phyloP scores from a whole-genome alignment of 2,329 filamentous ascomycete species.

The Arthroderma sp. region DNA sequence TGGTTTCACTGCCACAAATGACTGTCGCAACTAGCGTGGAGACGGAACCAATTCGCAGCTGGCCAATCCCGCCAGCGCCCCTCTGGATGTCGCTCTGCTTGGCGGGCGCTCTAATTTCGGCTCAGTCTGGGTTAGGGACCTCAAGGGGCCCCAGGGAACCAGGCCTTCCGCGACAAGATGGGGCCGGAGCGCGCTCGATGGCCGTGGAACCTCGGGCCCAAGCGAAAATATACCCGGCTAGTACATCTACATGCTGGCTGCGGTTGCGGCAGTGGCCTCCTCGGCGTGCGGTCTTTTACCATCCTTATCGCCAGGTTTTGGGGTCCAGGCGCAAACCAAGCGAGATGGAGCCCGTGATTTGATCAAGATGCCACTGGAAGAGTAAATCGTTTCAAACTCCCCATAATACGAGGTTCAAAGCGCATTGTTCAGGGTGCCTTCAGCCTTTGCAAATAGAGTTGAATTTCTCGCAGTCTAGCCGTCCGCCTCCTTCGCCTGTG shows the following conservation, averaged over 20 bases:
- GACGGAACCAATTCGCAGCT: conserved; percentile 2
- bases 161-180: conserved; percentile 3
- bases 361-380: background rate
- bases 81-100: background rate
- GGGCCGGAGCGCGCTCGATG: background rate
- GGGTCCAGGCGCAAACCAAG: conserved; percentile 1
- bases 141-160: background rate
- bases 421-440: background rate
- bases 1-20: conserved; percentile 3
- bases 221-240: conserved; percentile 1
- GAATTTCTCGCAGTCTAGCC: conserved; percentile 5
- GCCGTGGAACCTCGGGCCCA: conserved; percentile 2
- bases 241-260: background rate
- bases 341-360: conserved; percentile 1
- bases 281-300: background rate
- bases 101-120: conserved; percentile 5
- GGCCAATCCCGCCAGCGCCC: background rate
- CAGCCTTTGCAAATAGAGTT: conserved; percentile 6
- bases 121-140: background rate
- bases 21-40: background rate
- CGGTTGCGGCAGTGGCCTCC: background rate
- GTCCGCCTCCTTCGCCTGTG: conserved; percentile 3
- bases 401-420: conserved; percentile 5
- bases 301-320: background rate
- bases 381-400: background rate